phyloP scores from a whole-genome alignment of 495 filamentous ascomycete genomes.

The Tuber aestivum region DNA sequence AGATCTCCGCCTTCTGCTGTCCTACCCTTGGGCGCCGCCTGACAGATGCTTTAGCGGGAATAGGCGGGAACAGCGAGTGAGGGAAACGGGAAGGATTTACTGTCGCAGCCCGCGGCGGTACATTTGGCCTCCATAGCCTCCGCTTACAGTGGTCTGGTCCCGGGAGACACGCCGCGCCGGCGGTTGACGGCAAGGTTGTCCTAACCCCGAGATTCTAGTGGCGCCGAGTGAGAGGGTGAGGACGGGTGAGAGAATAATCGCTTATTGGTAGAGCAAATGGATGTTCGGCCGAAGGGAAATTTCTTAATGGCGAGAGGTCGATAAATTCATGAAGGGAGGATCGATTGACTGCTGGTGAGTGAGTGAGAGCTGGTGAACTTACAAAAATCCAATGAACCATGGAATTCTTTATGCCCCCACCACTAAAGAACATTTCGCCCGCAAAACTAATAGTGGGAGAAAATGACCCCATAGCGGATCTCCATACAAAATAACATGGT shows the following conservation, averaged over 20 bases:
- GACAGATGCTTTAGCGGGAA: no score
- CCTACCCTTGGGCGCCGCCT: no score
- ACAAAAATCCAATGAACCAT: background rate
- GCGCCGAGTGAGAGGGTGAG: slow-evolving; percentile 13
- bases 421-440: background rate
- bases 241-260: background rate
- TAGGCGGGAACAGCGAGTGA: no score
- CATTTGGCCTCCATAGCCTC: slow-evolving; percentile 45
- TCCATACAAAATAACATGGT: background rate
- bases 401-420: background rate
- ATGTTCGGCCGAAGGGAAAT: background rate
- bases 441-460: background rate
- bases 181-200: slow-evolving; percentile 25
- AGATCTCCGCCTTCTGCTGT: no score
- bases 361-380: background rate
- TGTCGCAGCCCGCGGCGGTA: no score
- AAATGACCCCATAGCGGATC: background rate
- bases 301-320: background rate
- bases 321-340: background rate
- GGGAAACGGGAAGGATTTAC: no score
- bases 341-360: background rate
- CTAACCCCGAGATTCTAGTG: slow-evolving; percentile 15
- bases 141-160: slow-evolving; percentile 22
- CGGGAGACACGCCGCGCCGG: slow-evolving; percentile 19
- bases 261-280: background rate